Evolutionary conservation across 495 filamentous ascomycete species (phyloP).

Genomic region (Penicillium robsamsonii): DNA sequence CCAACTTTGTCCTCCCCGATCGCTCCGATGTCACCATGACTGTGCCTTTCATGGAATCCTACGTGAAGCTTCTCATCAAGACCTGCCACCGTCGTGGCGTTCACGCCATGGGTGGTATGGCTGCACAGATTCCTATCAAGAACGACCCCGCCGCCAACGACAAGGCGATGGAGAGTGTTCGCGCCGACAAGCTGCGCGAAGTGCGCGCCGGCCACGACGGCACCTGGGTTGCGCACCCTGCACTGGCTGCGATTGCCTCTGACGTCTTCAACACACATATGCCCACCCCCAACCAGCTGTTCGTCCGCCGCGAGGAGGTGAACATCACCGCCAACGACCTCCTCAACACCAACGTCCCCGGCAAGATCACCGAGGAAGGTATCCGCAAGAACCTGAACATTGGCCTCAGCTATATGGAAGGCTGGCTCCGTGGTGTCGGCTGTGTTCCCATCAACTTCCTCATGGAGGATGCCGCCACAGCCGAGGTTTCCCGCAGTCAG

Average conservation of each 20-base stretch:
- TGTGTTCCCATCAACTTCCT: conserved; percentile 98
- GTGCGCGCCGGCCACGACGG: conserved; percentile 94
- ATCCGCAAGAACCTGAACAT: conserved; percentile 99
- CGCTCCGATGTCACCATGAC: conserved; percentile 94
- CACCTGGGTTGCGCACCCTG: conserved; percentile 96
- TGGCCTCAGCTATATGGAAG: conserved; percentile 97
- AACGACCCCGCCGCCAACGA: conserved; percentile 87
- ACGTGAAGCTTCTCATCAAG: conserved; percentile 94
- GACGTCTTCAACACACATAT: conserved; percentile 99
- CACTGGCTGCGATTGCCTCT: conserved; percentile 80
- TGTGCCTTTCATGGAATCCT: conserved; percentile 97
- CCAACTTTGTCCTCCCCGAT: conserved; percentile 90
- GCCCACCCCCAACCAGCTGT: conserved; percentile 98
- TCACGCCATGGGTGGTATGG: conserved; percentile 99
- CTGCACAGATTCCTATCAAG: conserved; percentile 98
- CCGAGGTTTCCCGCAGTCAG: conserved; percentile 87
- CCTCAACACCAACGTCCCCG: conserved; percentile 97
- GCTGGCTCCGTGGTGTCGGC: conserved; percentile 90
- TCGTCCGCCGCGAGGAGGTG: conserved; percentile 86
- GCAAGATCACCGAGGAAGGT: conserved; percentile 88
- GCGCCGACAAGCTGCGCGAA: conserved; percentile 94
- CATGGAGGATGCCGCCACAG: conserved; percentile 99
- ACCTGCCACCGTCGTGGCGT: conserved; percentile 95
- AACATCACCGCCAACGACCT: conserved; percentile 83
- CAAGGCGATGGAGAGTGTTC: conserved; percentile 88